A percentile compares a stretch with the other conserved stretches of the same genome.
Evolutionary conservation across 2,329 filamentous ascomycete genomes (phyloP).

Genomic region (Calonectria pauciramosa): DNA sequence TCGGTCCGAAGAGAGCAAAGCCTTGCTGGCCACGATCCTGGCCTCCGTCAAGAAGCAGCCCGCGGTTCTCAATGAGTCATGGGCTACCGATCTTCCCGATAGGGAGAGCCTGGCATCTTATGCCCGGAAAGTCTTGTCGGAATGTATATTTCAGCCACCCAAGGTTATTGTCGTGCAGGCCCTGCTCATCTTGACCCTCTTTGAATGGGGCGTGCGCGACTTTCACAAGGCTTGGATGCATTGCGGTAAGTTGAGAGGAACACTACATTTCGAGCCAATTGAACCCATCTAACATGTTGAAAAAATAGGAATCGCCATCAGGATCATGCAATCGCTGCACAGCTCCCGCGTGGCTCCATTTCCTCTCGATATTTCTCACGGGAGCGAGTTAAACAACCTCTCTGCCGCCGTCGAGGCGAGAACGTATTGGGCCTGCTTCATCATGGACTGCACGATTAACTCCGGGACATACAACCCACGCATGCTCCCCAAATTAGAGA

Average conservation of each 20-base stretch:
- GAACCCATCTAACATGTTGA: not conserved
- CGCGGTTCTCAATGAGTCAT: constrained; percentile 24
- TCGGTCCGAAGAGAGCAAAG: constrained; percentile 44
- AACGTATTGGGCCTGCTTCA: constrained; percentile 61
- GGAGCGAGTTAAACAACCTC: constrained; percentile 26
- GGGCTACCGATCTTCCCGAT: constrained; percentile 19
- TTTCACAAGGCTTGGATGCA: constrained; percentile 61
- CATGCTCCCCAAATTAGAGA: constrained; percentile 52
- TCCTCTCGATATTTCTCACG: constrained; percentile 33
- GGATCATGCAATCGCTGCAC: constrained; percentile 43
- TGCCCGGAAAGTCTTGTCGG: constrained; percentile 26
- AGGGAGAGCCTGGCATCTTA: constrained; percentile 33
- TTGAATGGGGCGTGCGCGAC: constrained; percentile 59
- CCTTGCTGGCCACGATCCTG: constrained; percentile 34
- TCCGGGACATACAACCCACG: constrained; percentile 56
- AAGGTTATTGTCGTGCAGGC: constrained; percentile 53
- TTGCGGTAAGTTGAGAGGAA: constrained; percentile 33
- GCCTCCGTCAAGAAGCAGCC: constrained; percentile 36
- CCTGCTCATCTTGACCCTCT: constrained; percentile 54
- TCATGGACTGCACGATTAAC: constrained; percentile 60
- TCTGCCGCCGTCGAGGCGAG: constrained; percentile 51
- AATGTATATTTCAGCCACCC: constrained; percentile 35
- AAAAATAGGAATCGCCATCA: constrained; percentile 36
- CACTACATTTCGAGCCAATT: rapidly evolving
- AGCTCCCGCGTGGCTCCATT: constrained; percentile 37